Conservation (phyloP, 495 filamentous ascomycete genomes). For the Annulohypoxylon moriforme region DNA sequence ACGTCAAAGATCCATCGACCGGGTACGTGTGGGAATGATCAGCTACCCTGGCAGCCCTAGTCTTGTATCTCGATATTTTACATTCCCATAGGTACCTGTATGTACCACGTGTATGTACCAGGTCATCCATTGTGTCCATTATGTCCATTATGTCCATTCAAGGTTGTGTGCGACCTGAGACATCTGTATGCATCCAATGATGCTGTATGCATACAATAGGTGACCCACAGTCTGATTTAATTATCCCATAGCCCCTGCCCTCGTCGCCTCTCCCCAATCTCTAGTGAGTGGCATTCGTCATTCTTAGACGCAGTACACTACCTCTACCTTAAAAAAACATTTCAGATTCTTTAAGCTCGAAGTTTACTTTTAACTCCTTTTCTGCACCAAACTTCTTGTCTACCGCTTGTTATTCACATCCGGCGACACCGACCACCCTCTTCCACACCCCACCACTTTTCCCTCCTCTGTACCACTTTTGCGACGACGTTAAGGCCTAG, state of each 20-base stretch:
- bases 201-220: too few species aligned
- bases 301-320: slow-evolving; percentile 7
- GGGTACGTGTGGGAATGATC: not conserved
- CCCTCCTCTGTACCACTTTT: not conserved
- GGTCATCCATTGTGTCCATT: slow-evolving; percentile 17
- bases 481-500: not conserved
- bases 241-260: slow-evolving; percentile 11
- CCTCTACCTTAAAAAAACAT: not conserved
- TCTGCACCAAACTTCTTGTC: not conserved
- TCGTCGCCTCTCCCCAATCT: not conserved
- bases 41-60: not conserved
- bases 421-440: not conserved
- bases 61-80: not conserved
- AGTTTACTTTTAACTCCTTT: not conserved
- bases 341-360: not conserved
- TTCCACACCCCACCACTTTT: not conserved
- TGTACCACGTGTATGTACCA: slow-evolving; percentile 20
- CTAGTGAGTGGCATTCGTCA: slow-evolving; percentile 19
- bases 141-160: too few species aligned
- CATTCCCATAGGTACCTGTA: not conserved
- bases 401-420: not conserved
- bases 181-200: slow-evolving; percentile 16
- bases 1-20: not conserved
- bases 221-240: slow-evolving; percentile 34
- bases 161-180: slow-evolving; percentile 14